Evolutionary conservation across 768 basidiomycete genomes (phyloP), one percentile per base, ranked within the genome.

Genomic region (Clathrus columnatus): DNA sequence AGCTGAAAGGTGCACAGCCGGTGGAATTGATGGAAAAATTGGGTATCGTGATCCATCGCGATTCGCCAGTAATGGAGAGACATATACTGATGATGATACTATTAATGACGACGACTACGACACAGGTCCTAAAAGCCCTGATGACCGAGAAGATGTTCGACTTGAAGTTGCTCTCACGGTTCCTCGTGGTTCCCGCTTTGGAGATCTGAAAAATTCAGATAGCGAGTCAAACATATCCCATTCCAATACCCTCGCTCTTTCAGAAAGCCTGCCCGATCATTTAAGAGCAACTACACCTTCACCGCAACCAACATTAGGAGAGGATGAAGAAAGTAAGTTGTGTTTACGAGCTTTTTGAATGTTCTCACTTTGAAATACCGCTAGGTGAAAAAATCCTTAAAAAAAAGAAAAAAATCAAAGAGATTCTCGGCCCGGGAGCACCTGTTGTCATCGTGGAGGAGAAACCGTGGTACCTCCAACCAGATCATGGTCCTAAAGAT

Each of bases 391-490:
- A 48, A 45, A 49, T 24, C 32, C 32, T 41, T 43, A 24, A 48
- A 26, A 42, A 43, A 18, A 48, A 23, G 5, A 75, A 75, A 59
- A 90, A 92, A 66, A 73, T 90, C 54, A 72, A 76, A 60, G 79
- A 81, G 66, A 70, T 89, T 46, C 74, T 94, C 17, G 91, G 91
- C 1, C 77, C 69, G 26, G 78, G 76, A 28, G 72, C 72, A 24
- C 79, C 80, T 0, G 70, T 71, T 49, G 70, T 69, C 26, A 72
- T 74, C 1, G 42, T 48, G 20, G 72, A 72, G 43, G 57, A 71
- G 48, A 74, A 74, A 63, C 89, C 95, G 2, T 91, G 87, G 89
- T 97, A 89, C 69, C 76, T 99, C 48, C 82, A 81, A 5, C 81
- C 87, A 11, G 87, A 88, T 61, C 91, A 90, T 67, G 79, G 75